These are phyloP conservation scores for Colletotrichum aenigma DNA, from an alignment of 2,329 filamentous ascomycete species.

Conservation along the genomic window DNA sequence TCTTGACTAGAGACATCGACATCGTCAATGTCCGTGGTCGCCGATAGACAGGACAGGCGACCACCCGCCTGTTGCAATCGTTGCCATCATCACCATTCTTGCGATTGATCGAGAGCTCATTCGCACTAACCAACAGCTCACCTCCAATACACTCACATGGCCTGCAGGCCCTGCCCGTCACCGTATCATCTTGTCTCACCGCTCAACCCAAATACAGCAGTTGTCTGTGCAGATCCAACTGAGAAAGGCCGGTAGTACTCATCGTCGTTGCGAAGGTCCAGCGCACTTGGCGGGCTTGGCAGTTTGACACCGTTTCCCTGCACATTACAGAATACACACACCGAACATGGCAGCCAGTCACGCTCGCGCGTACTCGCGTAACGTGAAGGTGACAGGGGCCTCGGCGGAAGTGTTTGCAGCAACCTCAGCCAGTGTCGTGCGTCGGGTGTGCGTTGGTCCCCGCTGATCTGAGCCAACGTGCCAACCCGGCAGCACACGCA, in stretches of 20 bases:
- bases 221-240: background rate
- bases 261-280: constrained; percentile 4
- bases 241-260: background rate
- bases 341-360: background rate
- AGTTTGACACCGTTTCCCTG: constrained; percentile 9
- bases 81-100: background rate
- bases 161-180: background rate
- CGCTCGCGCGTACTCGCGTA: constrained; percentile 5
- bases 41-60: background rate
- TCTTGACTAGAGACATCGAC: background rate
- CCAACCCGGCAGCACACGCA: background rate
- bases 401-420: constrained; percentile 6
- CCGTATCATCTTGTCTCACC: constrained; percentile 10
- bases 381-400: background rate
- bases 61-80: background rate
- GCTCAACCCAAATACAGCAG: background rate
- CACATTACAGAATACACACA: background rate
- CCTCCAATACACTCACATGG: background rate
- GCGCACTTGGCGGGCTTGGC: constrained; percentile 15
- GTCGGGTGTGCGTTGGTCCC: background rate
- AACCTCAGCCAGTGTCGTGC: background rate
- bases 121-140: background rate
- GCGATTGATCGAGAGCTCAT: background rate
- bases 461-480: constrained; percentile 7
- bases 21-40: background rate